Evolutionary conservation across 2,329 filamentous ascomycete genomes (phyloP), one percentile per base, ranked within the genome.

Genomic region (Madurella mycetomatis): DNA sequence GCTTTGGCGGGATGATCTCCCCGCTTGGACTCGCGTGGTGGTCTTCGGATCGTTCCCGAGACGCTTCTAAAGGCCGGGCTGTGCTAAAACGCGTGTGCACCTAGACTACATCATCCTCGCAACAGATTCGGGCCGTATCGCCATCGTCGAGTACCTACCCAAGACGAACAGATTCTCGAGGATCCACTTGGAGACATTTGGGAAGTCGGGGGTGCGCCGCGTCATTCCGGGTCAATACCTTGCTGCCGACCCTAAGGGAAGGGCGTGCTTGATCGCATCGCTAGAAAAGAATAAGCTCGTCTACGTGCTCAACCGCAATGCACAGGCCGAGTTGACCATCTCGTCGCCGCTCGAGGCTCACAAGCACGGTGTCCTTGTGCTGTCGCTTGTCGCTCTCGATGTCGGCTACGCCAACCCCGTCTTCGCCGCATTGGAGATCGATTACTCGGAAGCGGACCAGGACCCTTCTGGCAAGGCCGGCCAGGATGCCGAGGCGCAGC

Each of bases 241-340:
- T 30, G 94, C 92, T 7, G 90, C 90, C 49, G 94, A 99, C 67
- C 94, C 94, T 30, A 96, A 96, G 72, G 94, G 94, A 53, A 85
- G 94, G 75, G 95, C 95, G 52, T 96, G 92, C 68, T 80, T 99
- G 68, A 89, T 97, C 58, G 91, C 94, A 9, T 92, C 92, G 5
- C 81, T 92, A 52, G 95, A 99, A 75, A 99, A 99, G 81, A 99
- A 97, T 76, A 99, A 99, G 76, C 87, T 99, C 53, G 94, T 99
- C 63, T 99, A 99, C 73, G 92, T 99, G 66, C 80, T 99, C 63
- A 97, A 97, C 72, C 87, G 95, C 61, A 95, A 96, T 73, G 83
- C 91, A 2, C 90, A 97, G 72, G 92, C 92, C 16, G 90, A 96
- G 70, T 83, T 99, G 65, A 95, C 92, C 41, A 99, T 99, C 48